Percentiles rank a stretch among this genome's conserved stretches.
Conservation (phyloP, 805 yeast genomes). For the Kockiozyma suomiensis region DNA sequence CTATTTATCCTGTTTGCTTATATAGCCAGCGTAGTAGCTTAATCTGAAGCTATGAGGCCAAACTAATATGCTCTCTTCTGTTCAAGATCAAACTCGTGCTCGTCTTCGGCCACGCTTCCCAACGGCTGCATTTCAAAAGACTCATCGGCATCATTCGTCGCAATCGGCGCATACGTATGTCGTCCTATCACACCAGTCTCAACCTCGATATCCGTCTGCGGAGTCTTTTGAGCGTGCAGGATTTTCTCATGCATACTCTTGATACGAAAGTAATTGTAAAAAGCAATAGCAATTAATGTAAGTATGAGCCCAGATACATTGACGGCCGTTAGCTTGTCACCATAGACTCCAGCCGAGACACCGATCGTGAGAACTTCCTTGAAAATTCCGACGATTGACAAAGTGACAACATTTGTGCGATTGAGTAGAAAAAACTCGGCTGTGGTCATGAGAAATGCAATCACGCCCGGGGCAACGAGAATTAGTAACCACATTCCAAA, state of each 20-base stretch:
- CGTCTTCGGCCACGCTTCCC: neutral
- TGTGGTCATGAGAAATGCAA: constrained; percentile 90
- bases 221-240: neutral
- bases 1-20: no score
- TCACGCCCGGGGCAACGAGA: constrained; percentile 75
- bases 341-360: constrained; percentile 68
- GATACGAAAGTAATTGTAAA: constrained; percentile 62
- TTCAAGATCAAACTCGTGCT: neutral
- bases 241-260: constrained; percentile 24
- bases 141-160: neutral
- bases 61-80: neutral
- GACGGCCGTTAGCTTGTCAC: constrained; percentile 66
- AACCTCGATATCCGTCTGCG: neutral
- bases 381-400: constrained; percentile 89
- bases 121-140: neutral
- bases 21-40: no score
- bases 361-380: constrained; percentile 86
- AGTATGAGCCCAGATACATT: constrained; percentile 74
- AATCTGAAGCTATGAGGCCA: no score
- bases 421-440: constrained; percentile 59
- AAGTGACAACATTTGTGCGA: constrained; percentile 79
- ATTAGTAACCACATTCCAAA: constrained; percentile 56
- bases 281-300: constrained; percentile 75
- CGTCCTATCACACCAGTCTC: neutral
- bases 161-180: neutral